Conservation (phyloP, 176 grass and related monocot genomes). For the Carex littledalei region DNA sequence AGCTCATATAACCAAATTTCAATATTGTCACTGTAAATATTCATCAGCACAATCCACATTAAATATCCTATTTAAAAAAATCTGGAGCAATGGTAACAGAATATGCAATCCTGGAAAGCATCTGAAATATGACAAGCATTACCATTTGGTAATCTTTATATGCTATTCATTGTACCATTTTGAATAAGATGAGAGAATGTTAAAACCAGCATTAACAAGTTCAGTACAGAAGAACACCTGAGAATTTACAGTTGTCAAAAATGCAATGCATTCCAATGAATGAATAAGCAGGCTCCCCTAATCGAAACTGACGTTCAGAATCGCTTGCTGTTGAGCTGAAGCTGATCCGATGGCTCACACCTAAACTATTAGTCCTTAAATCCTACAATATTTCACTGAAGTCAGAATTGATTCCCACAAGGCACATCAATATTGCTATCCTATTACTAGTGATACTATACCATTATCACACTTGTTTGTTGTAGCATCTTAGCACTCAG, state of each 20-base stretch:
- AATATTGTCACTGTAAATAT: conserved; percentile 62
- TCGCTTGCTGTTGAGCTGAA: conserved; percentile 62
- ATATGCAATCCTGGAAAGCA: conserved; percentile 4
- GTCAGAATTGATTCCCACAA: neutral
- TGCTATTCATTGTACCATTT: neutral
- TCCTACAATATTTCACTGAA: conserved; percentile 42
- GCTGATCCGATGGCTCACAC: conserved; percentile 39
- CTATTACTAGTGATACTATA: conserved; percentile 10
- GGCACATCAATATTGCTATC: neutral
- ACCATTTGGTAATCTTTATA: neutral
- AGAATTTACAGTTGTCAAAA: conserved; percentile 88
- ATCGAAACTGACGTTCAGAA: conserved; percentile 52
- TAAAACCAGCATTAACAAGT: conserved; percentile 4
- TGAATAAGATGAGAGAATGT: neutral
- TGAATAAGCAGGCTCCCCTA: conserved; percentile 68
- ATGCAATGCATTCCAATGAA: conserved; percentile 99
- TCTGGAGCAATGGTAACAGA: conserved; percentile 16
- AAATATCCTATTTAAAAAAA: conserved; percentile 6
- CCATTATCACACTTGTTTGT: neutral
- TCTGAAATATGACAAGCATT: neutral
- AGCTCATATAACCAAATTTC: conserved; percentile 89
- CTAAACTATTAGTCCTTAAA: conserved; percentile 48
- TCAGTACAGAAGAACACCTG: conserved; percentile 53
- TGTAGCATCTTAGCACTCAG: neutral
- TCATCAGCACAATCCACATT: conserved; percentile 11